These are phyloP conservation scores for Phialophora tarda DNA, from an alignment of 2,329 filamentous ascomycete species.

Conservation along the genomic window DNA sequence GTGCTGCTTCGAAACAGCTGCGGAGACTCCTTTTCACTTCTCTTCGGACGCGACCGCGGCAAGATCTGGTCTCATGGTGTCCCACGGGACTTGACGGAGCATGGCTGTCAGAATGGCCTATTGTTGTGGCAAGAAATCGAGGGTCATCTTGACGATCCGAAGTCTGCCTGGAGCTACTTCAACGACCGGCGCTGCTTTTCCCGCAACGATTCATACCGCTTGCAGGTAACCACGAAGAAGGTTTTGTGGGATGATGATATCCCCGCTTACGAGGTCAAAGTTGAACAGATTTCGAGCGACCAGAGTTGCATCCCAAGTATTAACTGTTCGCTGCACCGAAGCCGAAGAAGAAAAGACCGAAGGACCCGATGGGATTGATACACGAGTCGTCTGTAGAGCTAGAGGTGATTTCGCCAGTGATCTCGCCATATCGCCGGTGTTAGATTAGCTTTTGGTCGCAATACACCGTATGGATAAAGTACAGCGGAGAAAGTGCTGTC, in stretches of 20 bases:
- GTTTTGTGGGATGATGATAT: accelerated
- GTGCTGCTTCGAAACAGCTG: neutral
- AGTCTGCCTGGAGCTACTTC: neutral
- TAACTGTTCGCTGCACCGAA: too few species aligned
- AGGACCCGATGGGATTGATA: too few species aligned
- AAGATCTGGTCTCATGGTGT: neutral
- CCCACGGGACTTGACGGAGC: neutral
- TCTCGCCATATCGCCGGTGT: too few species aligned
- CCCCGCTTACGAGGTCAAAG: too few species aligned
- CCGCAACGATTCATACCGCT: neutral
- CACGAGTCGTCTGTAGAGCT: too few species aligned
- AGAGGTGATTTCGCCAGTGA: too few species aligned
- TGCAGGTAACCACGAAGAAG: neutral
- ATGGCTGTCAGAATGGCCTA: neutral
- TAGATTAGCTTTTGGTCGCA: too few species aligned
- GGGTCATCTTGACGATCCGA: neutral
- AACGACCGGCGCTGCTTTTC: neutral
- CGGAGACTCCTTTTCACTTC: neutral
- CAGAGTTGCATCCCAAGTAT: too few species aligned
- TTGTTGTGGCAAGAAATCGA: neutral
- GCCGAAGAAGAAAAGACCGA: too few species aligned
- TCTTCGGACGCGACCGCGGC: neutral
- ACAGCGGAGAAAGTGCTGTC: too few species aligned
- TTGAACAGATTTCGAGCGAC: too few species aligned
- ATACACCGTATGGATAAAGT: too few species aligned